Conservation (phyloP, 169 alveolate species). For the Plasmodium fragile region DNA sequence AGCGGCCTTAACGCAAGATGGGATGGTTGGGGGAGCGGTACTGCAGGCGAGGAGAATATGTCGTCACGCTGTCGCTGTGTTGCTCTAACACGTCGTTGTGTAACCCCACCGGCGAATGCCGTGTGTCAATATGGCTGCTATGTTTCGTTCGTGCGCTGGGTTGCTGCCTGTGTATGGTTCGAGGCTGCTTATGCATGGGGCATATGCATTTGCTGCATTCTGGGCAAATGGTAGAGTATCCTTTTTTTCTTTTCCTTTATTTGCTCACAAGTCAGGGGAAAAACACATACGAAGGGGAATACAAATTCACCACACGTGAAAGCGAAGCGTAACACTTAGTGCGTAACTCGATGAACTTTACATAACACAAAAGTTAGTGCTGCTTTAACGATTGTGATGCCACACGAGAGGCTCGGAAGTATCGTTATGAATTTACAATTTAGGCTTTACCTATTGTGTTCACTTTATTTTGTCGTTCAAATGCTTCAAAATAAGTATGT, state of each 20-base stretch:
- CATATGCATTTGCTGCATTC: neutral
- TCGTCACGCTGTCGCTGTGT: neutral
- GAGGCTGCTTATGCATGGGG: neutral
- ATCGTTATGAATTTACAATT: neutral
- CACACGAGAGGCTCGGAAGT: neutral
- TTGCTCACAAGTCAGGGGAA: neutral
- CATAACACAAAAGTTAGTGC: neutral
- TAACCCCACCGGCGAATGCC: neutral
- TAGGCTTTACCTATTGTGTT: neutral
- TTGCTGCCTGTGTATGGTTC: neutral
- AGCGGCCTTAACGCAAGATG: neutral
- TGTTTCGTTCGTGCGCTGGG: neutral
- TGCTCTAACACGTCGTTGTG: neutral
- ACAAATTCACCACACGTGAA: conserved; percentile 4
- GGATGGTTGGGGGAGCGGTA: neutral
- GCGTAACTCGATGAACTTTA: neutral
- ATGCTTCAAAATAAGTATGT: neutral
- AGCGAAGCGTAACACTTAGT: neutral
- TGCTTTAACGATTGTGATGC: neutral
- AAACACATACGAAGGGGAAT: neutral
- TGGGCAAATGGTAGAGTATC: neutral
- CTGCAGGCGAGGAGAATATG: neutral
- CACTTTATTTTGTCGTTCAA: neutral
- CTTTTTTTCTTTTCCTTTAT: neutral
- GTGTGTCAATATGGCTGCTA: neutral